phyloP scores from a whole-genome alignment of 1,284 basidiomycete species.

The Pseudozyma sp. region DNA sequence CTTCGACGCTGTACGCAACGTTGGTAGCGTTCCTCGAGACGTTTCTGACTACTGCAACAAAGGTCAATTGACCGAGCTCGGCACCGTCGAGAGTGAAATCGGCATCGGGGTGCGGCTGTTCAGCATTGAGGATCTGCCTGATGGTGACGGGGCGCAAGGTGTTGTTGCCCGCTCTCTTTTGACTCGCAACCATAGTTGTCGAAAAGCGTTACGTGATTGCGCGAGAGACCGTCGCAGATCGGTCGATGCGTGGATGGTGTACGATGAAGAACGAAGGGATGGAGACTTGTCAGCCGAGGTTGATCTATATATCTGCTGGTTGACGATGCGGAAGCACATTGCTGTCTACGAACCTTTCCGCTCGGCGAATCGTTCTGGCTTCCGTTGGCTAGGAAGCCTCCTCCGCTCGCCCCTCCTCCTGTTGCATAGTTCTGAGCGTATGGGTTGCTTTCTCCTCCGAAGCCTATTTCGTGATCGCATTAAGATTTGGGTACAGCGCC shows the following conservation, averaged over 20 bases:
- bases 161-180: slow-evolving; percentile 56
- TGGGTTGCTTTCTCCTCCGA: slow-evolving; percentile 45
- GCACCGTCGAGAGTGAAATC: slow-evolving; percentile 85
- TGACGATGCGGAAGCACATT: slow-evolving; percentile 1
- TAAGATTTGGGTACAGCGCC: neutral
- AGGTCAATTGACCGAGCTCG: slow-evolving; percentile 82
- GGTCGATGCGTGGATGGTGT: neutral
- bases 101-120: slow-evolving; percentile 85
- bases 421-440: slow-evolving; percentile 59
- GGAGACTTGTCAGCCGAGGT: too few species aligned
- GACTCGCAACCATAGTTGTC: slow-evolving; percentile 8
- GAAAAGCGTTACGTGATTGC: neutral
- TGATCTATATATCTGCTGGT: too few species aligned
- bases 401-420: slow-evolving; percentile 52
- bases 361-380: slow-evolving; percentile 51
- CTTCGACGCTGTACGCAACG: slow-evolving; percentile 82
- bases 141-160: slow-evolving; percentile 84
- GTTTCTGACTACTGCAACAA: slow-evolving; percentile 84
- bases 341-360: slow-evolving; percentile 32
- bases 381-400: slow-evolving; percentile 52
- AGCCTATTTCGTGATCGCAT: slow-evolving; percentile 8
- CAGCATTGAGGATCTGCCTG: slow-evolving; percentile 80
- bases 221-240: neutral
- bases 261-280: too few species aligned
- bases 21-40: slow-evolving; percentile 83